Evolutionary conservation across 2,329 filamentous ascomycete species (phyloP).

Genomic region (Hymenoscyphus occultus): DNA sequence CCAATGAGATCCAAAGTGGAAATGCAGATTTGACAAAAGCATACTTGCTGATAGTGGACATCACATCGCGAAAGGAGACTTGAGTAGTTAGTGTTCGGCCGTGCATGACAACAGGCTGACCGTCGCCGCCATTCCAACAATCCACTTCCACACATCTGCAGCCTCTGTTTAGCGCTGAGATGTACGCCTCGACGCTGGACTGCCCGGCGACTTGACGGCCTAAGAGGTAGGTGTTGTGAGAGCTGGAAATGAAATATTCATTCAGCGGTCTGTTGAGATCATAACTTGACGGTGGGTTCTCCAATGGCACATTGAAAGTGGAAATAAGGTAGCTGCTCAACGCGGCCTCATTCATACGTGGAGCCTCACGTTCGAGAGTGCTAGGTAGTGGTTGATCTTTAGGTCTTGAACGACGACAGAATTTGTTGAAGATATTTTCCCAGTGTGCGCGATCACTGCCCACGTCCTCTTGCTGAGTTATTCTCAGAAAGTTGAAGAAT

Average conservation of each 20-base stretch:
- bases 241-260: slow-evolving; percentile 97
- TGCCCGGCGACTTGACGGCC: slow-evolving; percentile 86
- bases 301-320: slow-evolving; percentile 65
- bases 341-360: slow-evolving; percentile 71
- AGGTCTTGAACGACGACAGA: slow-evolving; percentile 57
- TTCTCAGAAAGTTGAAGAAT: slow-evolving; percentile 72
- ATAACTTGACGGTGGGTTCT: slow-evolving; percentile 57
- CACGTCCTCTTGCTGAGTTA: slow-evolving; percentile 74
- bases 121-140: slow-evolving; percentile 92
- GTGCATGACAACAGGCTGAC: slow-evolving; percentile 85
- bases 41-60: slow-evolving; percentile 91
- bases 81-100: slow-evolving; percentile 85
- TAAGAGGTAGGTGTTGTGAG: slow-evolving; percentile 95
- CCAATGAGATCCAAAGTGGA: slow-evolving; percentile 89
- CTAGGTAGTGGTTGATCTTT: slow-evolving; percentile 46
- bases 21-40: slow-evolving; percentile 86
- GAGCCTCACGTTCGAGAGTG: slow-evolving; percentile 43
- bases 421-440: slow-evolving; percentile 69
- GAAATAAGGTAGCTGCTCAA: slow-evolving; percentile 78
- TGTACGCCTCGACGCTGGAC: slow-evolving; percentile 94
- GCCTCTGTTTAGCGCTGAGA: slow-evolving; percentile 79
- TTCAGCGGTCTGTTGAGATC: slow-evolving; percentile 80
- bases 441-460: slow-evolving; percentile 63
- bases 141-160: slow-evolving; percentile 97
- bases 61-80: slow-evolving; percentile 86